Conservation (phyloP, 208 protist genomes). For the Porcisia deanei region DNA sequence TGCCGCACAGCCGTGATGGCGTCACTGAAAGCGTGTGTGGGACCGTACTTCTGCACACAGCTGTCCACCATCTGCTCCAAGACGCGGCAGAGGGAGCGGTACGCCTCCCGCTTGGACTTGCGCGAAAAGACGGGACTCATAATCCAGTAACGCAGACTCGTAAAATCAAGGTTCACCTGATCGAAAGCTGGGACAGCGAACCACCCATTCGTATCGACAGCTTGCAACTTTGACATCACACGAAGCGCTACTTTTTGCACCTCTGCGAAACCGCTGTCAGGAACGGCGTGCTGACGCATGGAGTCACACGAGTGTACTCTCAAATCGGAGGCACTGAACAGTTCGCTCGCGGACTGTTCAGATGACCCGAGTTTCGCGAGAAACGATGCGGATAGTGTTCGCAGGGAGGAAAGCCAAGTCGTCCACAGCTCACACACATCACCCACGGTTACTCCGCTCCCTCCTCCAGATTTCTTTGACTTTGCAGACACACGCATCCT, state of each 20-base stretch:
- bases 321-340: not conserved
- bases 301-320: slow-evolving; percentile 6
- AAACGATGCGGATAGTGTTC: not conserved
- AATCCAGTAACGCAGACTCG: slow-evolving; percentile 65
- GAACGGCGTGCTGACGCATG: slow-evolving; percentile 6
- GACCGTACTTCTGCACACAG: slow-evolving; percentile 79
- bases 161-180: slow-evolving; percentile 76
- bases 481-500: not conserved
- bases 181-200: slow-evolving; percentile 83
- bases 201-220: slow-evolving; percentile 64
- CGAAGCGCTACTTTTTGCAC: slow-evolving; percentile 44
- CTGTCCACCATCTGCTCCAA: slow-evolving; percentile 85
- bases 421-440: slow-evolving; percentile 17
- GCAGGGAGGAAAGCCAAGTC: slow-evolving; percentile 5
- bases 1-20: slow-evolving; percentile 64
- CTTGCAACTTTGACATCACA: slow-evolving; percentile 49
- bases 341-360: not conserved
- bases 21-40: slow-evolving; percentile 63
- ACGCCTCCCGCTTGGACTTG: slow-evolving; percentile 67
- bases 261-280: slow-evolving; percentile 17
- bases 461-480: not conserved
- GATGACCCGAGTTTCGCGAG: slow-evolving; percentile 1
- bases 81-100: slow-evolving; percentile 58
- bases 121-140: slow-evolving; percentile 39
- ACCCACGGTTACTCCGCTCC: not conserved